phyloP scores from a whole-genome alignment of 2,329 filamentous ascomycete species.

The Endothia cerciana region DNA sequence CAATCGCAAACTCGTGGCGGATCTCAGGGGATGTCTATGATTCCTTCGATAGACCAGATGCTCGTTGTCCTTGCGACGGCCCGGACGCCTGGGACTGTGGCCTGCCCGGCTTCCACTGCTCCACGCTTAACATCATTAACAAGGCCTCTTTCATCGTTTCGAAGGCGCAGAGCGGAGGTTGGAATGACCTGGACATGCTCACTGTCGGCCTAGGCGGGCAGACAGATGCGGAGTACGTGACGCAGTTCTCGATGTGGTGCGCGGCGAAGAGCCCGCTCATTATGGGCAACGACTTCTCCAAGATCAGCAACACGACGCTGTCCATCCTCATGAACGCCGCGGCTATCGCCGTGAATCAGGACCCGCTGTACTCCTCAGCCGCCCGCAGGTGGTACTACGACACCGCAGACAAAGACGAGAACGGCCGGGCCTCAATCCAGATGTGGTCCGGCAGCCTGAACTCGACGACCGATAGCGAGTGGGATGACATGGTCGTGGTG shows the following conservation, averaged over 20 bases:
- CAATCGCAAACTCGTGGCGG: constrained; percentile 40
- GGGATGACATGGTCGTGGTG: constrained; percentile 49
- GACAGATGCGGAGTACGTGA: constrained; percentile 31
- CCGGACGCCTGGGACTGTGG: constrained; percentile 22
- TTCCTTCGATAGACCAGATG: constrained; percentile 39
- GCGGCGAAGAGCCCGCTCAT: constrained; percentile 32
- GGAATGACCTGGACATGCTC: constrained; percentile 34
- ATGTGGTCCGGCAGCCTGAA: constrained; percentile 52
- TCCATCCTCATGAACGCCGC: constrained; percentile 46
- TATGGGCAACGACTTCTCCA: constrained; percentile 32
- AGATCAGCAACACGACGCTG: constrained; percentile 39
- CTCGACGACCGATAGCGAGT: constrained; percentile 47
- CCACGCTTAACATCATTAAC: constrained; percentile 27
- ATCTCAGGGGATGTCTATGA: constrained; percentile 42
- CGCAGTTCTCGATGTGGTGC: constrained; percentile 33
- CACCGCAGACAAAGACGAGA: constrained; percentile 42
- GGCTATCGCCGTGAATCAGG: constrained; percentile 46
- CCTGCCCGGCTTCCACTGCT: constrained; percentile 24
- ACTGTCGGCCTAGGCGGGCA: constrained; percentile 32
- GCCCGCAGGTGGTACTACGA: constrained; percentile 30
- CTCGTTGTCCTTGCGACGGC: constrained; percentile 36
- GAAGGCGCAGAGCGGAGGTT: constrained; percentile 27
- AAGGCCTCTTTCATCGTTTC: constrained; percentile 33
- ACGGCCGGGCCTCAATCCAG: constrained; percentile 50
- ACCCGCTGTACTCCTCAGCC: constrained; percentile 15